phyloP scores from a whole-genome alignment of 768 basidiomycete species.

The Macrolepiota albuminosa region DNA sequence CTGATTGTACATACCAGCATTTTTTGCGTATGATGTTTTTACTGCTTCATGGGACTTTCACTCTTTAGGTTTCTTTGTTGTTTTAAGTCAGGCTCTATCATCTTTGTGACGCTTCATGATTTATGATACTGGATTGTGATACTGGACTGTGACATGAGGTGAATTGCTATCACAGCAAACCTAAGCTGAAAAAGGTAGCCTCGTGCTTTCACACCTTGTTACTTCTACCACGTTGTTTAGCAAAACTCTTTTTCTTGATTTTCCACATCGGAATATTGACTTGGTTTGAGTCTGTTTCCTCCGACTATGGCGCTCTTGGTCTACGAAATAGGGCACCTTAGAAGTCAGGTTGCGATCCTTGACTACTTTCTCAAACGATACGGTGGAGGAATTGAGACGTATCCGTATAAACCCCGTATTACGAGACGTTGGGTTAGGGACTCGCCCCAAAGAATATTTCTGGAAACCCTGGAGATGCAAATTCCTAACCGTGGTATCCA shows the following conservation, averaged over 20 bases:
- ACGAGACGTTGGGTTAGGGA: constrained; percentile 1
- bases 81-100: neutral
- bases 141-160: neutral
- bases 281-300: neutral
- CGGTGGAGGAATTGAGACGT: neutral
- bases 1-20: neutral
- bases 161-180: neutral
- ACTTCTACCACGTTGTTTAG: neutral
- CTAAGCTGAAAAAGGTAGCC: neutral
- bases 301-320: neutral
- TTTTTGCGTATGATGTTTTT: neutral
- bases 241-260: neutral
- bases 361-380: neutral
- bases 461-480: constrained; percentile 1
- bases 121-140: neutral
- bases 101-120: no score
- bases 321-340: constrained; percentile 2
- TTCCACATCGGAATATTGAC: no score
- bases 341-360: constrained; percentile 4
- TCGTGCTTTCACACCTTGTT: neutral
- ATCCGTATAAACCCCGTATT: constrained; percentile 3
- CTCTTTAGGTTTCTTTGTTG: neutral
- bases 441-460: constrained; percentile 3
- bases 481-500: neutral
- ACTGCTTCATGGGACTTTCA: neutral